These are phyloP conservation scores for Penicillium sp. DNA, from an alignment of 2,329 filamentous ascomycete species.

Conservation along the genomic window DNA sequence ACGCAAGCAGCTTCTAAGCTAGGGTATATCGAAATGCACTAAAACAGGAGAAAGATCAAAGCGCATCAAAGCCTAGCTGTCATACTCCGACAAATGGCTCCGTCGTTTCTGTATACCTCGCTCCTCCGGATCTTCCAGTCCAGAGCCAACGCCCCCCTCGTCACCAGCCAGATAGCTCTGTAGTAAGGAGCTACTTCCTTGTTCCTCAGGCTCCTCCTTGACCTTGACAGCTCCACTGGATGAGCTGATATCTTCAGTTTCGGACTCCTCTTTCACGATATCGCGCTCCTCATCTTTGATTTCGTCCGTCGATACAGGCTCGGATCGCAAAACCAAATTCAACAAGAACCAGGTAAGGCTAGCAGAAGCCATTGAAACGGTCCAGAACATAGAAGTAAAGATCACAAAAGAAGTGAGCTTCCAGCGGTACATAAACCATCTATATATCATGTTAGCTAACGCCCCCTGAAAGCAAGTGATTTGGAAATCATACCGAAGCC, in stretches of 20 bases:
- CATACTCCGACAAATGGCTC: constrained; percentile 26
- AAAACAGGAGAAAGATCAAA: neutral
- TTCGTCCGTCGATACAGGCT: constrained; percentile 23
- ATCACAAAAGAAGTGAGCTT: constrained; percentile 67
- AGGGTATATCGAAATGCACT: constrained; percentile 8
- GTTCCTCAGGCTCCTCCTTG: constrained; percentile 28
- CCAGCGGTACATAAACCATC: constrained; percentile 86
- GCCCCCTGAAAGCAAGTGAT: neutral
- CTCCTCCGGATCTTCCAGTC: constrained; percentile 38
- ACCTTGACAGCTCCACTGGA: constrained; percentile 23
- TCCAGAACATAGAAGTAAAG: constrained; percentile 75
- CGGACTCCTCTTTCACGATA: constrained; percentile 17
- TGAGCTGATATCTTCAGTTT: constrained; percentile 13
- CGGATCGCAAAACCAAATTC: constrained; percentile 39
- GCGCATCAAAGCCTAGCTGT: constrained; percentile 4
- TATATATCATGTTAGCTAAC: constrained; percentile 26
- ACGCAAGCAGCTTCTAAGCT: neutral
- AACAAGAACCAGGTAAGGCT: constrained; percentile 64
- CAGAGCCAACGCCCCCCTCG: constrained; percentile 58
- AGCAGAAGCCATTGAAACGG: constrained; percentile 68
- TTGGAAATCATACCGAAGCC: constrained; percentile 56
- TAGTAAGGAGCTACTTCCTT: constrained; percentile 8
- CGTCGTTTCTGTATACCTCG: constrained; percentile 34
- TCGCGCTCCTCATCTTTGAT: constrained; percentile 30
- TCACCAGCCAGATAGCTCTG: constrained; percentile 22